These are phyloP conservation scores for Talaromyces wortmannii DNA, from an alignment of 495 filamentous ascomycete genomes.

Conservation along the genomic window DNA sequence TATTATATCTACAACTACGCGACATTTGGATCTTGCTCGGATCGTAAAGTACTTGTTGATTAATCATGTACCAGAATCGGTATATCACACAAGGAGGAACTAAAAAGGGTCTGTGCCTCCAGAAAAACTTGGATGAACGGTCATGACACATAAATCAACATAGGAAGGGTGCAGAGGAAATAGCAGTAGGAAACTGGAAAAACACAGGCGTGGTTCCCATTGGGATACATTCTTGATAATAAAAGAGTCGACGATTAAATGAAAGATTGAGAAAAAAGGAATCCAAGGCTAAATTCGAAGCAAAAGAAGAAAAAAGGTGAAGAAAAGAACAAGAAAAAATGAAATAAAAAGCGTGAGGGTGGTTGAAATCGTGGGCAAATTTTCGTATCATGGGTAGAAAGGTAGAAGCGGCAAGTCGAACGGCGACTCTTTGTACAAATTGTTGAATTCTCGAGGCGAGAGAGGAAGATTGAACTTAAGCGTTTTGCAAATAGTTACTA, in stretches of 20 bases:
- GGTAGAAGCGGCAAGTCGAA: neutral
- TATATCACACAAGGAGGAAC: neutral
- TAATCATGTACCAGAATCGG: neutral
- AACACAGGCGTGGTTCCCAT: neutral
- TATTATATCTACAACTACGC: no score
- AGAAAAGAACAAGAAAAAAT: constrained; percentile 15
- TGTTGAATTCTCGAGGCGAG: neutral
- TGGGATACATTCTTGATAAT: neutral
- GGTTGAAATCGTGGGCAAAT: neutral
- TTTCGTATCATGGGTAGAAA: neutral
- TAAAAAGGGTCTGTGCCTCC: neutral
- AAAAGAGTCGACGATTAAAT: neutral
- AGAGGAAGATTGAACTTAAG: constrained; percentile 17
- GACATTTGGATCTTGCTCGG: no score
- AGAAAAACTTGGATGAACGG: neutral
- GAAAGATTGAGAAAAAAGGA: constrained; percentile 2
- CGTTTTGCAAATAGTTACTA: constrained; percentile 87
- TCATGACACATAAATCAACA: neutral
- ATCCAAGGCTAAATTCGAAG: constrained; percentile 8
- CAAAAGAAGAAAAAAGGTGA: neutral
- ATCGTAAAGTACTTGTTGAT: neutral
- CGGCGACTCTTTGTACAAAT: no score
- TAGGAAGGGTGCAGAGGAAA: no score
- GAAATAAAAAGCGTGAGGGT: constrained; percentile 11
- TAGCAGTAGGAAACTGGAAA: neutral